Percentiles rank a stretch among this genome's conserved stretches.
These are phyloP conservation scores for Pythium sukuiense DNA, from an alignment of 352 stramenopile species.

Conservation along the genomic window DNA sequence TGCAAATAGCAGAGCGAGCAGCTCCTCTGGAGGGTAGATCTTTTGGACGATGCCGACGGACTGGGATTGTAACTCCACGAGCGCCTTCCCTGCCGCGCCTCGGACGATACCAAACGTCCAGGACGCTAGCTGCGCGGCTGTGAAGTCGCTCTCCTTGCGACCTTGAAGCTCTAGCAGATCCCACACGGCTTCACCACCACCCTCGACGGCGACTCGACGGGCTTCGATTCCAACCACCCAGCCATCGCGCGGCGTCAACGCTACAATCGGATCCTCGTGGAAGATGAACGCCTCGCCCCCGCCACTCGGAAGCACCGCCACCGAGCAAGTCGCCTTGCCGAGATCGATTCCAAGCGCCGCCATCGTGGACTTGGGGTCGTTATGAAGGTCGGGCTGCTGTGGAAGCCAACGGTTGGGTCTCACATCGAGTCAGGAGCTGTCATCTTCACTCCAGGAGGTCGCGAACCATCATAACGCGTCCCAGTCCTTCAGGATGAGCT, in stretches of 20 bases:
- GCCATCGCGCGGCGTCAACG: conserved; percentile 5
- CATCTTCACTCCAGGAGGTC: background rate
- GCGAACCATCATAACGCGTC: background rate
- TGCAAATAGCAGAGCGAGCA: conserved; percentile 40
- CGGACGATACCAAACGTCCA: conserved; percentile 40
- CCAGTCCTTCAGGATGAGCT: background rate
- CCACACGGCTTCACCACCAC: conserved; percentile 17
- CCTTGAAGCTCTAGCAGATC: conserved; percentile 22
- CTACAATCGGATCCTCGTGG: conserved; percentile 17
- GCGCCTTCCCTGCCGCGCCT: conserved; percentile 32
- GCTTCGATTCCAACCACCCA: conserved; percentile 22
- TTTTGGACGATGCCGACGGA: background rate
- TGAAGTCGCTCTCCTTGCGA: conserved; percentile 19
- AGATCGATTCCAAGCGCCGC: conserved; percentile 26
- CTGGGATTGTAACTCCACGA: conserved; percentile 29
- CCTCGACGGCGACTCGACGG: conserved; percentile 1
- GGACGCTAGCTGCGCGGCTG: background rate
- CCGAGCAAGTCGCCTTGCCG: conserved; percentile 20
- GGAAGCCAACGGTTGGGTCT: conserved; percentile 8
- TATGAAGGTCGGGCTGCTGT: background rate
- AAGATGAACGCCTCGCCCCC: background rate
- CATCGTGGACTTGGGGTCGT: background rate
- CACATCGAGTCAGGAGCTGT: conserved; percentile 12
- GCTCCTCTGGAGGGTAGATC: conserved; percentile 39
- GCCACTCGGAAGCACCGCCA: background rate